Base-by-base conservation (phyloP, 1,284 basidiomycete species). In the Dichomitus squalens region DNA sequence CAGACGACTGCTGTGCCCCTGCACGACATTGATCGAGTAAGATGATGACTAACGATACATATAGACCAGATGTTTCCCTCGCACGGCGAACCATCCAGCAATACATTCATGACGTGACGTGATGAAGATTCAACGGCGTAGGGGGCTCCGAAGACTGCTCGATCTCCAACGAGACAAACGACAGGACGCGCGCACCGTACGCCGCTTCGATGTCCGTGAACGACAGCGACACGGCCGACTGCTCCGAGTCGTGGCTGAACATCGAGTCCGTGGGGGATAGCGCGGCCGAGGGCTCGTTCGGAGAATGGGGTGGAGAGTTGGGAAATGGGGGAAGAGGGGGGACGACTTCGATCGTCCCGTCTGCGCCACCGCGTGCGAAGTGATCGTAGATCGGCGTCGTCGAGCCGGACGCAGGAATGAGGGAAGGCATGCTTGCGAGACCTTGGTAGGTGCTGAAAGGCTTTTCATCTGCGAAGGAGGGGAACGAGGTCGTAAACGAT, bases 131-230 rank as follows among this genome's bases (percentile, higher is more conserved):
- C n/a, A n/a, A n/a, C 21, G 57, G 53, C 35, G 57, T 54, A 2
- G 57, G 49, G 5, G 57, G 57, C 47, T 47, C 57, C n/a, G 57
- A 58, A 14, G 57, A 39, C 47, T 46, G 40, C 33, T 58, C 57
- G 25, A 58, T 52, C 35, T 47, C 33, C 20, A 58, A 52, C 34
- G 57, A 53, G 20, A 58, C 43, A n/a, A 58, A 58, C 25, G 48
- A 58, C 23, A 52, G 57, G 9, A 58, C 35, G 25, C 57, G 51
- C 52, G 52, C 56, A 12, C 56, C 56, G 29, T 58, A 58, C 31
- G 56, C 52, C 20, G 52, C 41, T 40, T 58, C 57, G 48, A 54
- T 54, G 41, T 58, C 52, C 16, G 49, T 58, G 48, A 38, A 58
- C 35, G 57, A 49, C 43, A 58, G 35, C 49, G 52, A 58, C 33